Percentiles rank a stretch among this genome's conserved stretches.
Conservation (phyloP, 805 yeast species). For the Wickerhamiella azymoides region DNA sequence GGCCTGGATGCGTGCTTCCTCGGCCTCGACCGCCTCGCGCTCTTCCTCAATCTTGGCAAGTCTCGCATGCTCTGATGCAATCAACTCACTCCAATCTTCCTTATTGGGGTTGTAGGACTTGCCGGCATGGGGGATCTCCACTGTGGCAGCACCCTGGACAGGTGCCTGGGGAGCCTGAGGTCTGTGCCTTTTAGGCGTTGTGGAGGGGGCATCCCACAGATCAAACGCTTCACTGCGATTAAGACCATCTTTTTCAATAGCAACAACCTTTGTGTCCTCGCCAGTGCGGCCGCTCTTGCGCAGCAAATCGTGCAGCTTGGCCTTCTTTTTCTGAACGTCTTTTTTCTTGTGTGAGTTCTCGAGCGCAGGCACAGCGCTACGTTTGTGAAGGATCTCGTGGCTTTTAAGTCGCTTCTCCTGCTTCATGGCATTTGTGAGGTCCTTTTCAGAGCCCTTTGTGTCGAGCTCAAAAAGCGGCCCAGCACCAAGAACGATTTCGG, state of each 20-base stretch:
- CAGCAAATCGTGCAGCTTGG: conserved; percentile 48
- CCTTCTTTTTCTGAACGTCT: conserved; percentile 24
- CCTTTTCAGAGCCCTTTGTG: conserved; percentile 43
- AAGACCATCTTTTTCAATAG: conserved; percentile 53
- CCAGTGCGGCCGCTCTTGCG: conserved; percentile 61
- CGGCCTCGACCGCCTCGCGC: conserved; percentile 45
- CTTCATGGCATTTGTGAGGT: conserved; percentile 28
- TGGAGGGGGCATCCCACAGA: conserved; percentile 44
- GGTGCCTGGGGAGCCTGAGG: conserved; percentile 16
- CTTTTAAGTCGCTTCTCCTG: conserved; percentile 38
- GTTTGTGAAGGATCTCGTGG: conserved; percentile 56
- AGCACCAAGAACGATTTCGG: conserved; percentile 30
- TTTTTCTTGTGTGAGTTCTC: conserved; percentile 26
- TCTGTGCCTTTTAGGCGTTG: conserved; percentile 5
- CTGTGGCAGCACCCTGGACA: conserved; percentile 19
- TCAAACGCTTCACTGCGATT: conserved; percentile 40
- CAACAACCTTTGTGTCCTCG: conserved; percentile 30
- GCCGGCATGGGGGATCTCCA: conserved; percentile 60
- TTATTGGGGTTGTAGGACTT: conserved; percentile 85
- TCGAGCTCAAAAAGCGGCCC: conserved; percentile 50
- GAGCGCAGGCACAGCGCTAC: conserved; percentile 67
- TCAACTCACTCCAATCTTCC: conserved; percentile 65
- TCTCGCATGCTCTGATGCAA: conserved; percentile 48
- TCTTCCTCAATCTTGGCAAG: conserved; percentile 58
- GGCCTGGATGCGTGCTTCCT: conserved; percentile 47